Conservation (phyloP, 2,329 filamentous ascomycete genomes). For the Apiospora marii region DNA sequence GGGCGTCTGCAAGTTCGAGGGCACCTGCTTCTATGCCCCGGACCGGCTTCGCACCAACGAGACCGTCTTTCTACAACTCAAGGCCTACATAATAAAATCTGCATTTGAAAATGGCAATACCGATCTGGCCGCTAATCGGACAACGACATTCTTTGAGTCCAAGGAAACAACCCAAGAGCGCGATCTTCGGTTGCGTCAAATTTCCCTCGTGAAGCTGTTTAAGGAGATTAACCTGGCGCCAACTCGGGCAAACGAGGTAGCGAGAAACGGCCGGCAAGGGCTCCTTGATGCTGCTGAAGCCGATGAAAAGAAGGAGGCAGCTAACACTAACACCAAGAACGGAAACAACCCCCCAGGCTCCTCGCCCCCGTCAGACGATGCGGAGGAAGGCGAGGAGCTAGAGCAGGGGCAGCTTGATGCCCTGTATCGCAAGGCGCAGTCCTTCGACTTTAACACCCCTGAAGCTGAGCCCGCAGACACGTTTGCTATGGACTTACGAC, state of each 20-base stretch:
- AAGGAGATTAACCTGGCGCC: conserved; percentile 87
- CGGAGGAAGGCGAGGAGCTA: conserved; percentile 87
- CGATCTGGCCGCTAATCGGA: conserved; percentile 72
- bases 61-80: conserved; percentile 89
- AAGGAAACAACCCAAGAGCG: conserved; percentile 88
- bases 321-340: conserved; percentile 43
- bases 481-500: conserved; percentile 84
- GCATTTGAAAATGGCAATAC: conserved; percentile 75
- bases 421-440: conserved; percentile 94
- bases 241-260: conserved; percentile 73
- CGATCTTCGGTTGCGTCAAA: conserved; percentile 81
- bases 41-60: conserved; percentile 89
- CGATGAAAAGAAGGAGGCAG: conserved; percentile 76
- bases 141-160: conserved; percentile 79
- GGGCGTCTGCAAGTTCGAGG: conserved; percentile 86
- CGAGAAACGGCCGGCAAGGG: conserved; percentile 82
- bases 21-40: conserved; percentile 86
- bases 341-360: conserved; percentile 38
- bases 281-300: conserved; percentile 88
- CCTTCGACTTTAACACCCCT: conserved; percentile 93
- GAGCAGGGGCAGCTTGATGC: conserved; percentile 96
- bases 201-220: conserved; percentile 87
- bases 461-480: conserved; percentile 82
- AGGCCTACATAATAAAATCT: conserved; percentile 75
- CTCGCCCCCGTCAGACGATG: conserved; percentile 67